These are phyloP conservation scores for Ascochyta viciae-villosae DNA, from an alignment of 2,329 filamentous ascomycete species.

Conservation along the genomic window DNA sequence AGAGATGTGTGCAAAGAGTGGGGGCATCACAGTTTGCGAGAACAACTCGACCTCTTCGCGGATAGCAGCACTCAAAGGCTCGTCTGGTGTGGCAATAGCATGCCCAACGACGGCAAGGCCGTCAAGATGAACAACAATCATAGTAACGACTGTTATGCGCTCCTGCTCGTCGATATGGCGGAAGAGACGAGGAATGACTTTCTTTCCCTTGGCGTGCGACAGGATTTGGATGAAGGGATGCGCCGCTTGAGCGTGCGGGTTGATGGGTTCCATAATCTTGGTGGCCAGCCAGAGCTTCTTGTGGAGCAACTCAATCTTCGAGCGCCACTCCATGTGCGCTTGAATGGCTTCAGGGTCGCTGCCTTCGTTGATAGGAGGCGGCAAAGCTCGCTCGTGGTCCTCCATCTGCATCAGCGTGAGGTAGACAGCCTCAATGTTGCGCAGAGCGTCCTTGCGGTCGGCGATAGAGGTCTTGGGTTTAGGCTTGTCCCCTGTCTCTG, in stretches of 20 bases:
- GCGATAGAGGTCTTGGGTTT: constrained; percentile 61
- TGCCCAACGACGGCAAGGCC: constrained; percentile 87
- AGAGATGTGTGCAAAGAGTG: constrained; percentile 86
- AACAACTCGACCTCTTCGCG: constrained; percentile 95
- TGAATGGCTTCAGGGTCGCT: constrained; percentile 73
- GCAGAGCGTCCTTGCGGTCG: constrained; percentile 82
- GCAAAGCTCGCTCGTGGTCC: constrained; percentile 85
- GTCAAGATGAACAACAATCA: constrained; percentile 94
- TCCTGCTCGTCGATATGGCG: constrained; percentile 91
- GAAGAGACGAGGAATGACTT: constrained; percentile 93
- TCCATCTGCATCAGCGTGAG: constrained; percentile 90
- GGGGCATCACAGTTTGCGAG: constrained; percentile 84
- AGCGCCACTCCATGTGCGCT: constrained; percentile 80
- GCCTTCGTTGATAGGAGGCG: constrained; percentile 68
- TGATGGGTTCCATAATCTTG: constrained; percentile 93
- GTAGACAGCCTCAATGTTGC: constrained; percentile 90
- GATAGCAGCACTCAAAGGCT: constrained; percentile 71
- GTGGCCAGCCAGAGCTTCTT: constrained; percentile 82
- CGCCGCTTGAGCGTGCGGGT: constrained; percentile 63
- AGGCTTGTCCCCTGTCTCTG: constrained; percentile 67
- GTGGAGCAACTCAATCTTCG: constrained; percentile 74
- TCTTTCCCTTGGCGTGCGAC: constrained; percentile 94
- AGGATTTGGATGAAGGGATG: constrained; percentile 98
- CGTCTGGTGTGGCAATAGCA: constrained; percentile 75
- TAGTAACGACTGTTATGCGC: constrained; percentile 91